phyloP scores from a whole-genome alignment of 2,329 filamentous ascomycete genomes.

The Fusarium solani-melongenae region DNA sequence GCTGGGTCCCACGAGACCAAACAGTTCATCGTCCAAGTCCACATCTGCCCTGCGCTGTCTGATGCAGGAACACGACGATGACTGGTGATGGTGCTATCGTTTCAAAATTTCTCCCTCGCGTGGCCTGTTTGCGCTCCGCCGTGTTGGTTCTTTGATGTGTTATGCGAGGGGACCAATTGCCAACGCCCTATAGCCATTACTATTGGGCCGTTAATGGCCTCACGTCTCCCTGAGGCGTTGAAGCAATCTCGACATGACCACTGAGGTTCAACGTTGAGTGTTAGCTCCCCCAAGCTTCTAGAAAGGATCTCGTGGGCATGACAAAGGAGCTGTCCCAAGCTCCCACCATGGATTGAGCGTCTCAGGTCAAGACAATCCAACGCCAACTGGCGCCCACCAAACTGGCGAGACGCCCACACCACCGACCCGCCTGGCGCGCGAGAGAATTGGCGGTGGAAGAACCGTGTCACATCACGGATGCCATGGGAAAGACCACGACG shows the following conservation, averaged over 20 bases:
- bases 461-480: conserved; percentile 27
- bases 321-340: conserved; percentile 10
- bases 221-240: conserved; percentile 4
- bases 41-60: background rate
- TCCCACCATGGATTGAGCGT: conserved; percentile 7
- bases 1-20: background rate
- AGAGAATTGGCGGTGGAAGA: conserved; percentile 28
- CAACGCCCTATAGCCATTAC: background rate
- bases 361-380: conserved; percentile 14
- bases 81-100: background rate
- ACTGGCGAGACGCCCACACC: conserved; percentile 20
- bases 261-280: background rate
- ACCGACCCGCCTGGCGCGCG: conserved; percentile 7
- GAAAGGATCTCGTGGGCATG: conserved; percentile 7
- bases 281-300: conserved; percentile 6
- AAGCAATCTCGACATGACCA: background rate
- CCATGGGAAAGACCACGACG: conserved; percentile 2
- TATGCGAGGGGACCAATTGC: background rate
- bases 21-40: background rate
- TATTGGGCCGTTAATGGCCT: conserved; percentile 9
- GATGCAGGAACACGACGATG: background rate
- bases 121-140: background rate
- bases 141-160: conserved; percentile 1
- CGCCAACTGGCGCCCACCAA: conserved; percentile 18
- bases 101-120: background rate